Conservation (phyloP, 495 filamentous ascomycete genomes). For the Lophiotrema nucula region DNA sequence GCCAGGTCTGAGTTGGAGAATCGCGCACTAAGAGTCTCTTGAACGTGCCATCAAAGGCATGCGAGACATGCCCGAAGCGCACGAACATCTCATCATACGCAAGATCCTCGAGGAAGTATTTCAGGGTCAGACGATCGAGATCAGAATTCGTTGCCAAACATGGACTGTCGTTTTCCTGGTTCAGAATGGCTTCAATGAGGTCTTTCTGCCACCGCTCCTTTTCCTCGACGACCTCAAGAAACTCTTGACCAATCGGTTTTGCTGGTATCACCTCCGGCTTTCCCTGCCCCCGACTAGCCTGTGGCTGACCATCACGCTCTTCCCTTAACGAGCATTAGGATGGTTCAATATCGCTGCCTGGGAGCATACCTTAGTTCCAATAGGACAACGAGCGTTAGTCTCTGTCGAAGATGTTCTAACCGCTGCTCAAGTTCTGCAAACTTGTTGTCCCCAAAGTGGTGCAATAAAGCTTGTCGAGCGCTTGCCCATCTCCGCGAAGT, state of each 20-base stretch:
- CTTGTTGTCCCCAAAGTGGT: neutral
- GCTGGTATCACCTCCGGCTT: neutral
- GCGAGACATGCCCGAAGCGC: constrained; percentile 1
- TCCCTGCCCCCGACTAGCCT: neutral
- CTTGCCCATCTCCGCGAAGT: constrained; percentile 1
- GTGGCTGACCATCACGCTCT: neutral
- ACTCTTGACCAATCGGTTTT: constrained; percentile 8
- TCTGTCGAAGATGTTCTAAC: too few relatives aligned
- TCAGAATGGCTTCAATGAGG: constrained; percentile 2
- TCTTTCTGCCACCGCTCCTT: constrained; percentile 6
- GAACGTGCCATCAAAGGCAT: constrained; percentile 6
- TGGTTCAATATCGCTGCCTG: neutral
- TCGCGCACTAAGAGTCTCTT: constrained; percentile 3
- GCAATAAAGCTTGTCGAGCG: neutral
- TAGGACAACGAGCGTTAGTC: too few relatives aligned
- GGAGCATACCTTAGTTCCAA: neutral
- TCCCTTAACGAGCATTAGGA: neutral
- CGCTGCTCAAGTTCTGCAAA: too few relatives aligned
- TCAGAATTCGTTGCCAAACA: neutral
- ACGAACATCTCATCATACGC: constrained; percentile 7
- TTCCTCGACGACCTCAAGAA: constrained; percentile 4
- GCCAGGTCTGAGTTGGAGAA: neutral
- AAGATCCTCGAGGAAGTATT: constrained; percentile 5
- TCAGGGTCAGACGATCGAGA: neutral
- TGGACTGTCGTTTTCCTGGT: neutral